These are phyloP conservation scores for Neurospora intermedia DNA, from an alignment of 495 filamentous ascomycete genomes.

Conservation along the genomic window DNA sequence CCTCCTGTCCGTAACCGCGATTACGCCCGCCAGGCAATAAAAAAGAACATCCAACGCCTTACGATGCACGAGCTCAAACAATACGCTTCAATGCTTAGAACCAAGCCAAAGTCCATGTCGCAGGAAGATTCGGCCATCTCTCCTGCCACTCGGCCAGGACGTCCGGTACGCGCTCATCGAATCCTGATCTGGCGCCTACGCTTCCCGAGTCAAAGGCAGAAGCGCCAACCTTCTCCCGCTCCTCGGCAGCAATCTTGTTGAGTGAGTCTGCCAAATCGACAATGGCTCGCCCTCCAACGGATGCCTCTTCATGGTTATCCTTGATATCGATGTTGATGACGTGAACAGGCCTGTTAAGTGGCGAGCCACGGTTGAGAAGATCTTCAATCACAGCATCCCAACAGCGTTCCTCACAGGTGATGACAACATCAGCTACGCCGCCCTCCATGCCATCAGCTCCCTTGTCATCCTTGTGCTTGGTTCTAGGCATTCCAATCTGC, in stretches of 20 bases:
- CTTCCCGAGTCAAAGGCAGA: conserved; percentile 58
- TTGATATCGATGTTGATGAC: conserved; percentile 97
- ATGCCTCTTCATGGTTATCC: conserved; percentile 95
- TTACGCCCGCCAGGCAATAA: neutral
- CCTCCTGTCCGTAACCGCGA: neutral
- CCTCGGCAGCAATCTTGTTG: conserved; percentile 70
- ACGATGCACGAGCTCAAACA: neutral
- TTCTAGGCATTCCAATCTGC: conserved; percentile 72
- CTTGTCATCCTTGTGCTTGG: conserved; percentile 51
- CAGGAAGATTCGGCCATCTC: conserved; percentile 80
- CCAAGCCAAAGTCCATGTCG: conserved; percentile 92
- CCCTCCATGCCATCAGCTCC: conserved; percentile 74
- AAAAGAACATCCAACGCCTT: neutral
- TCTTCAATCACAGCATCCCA: conserved; percentile 99
- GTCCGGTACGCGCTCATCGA: conserved; percentile 90
- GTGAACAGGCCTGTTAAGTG: conserved; percentile 84
- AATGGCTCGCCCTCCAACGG: conserved; percentile 84
- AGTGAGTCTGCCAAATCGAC: conserved; percentile 80
- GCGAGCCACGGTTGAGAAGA: conserved; percentile 68
- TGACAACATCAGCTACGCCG: conserved; percentile 86
- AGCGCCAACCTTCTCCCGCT: conserved; percentile 52
- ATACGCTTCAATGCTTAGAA: conserved; percentile 43
- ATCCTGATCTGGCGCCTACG: conserved; percentile 56
- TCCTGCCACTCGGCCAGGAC: conserved; percentile 95
- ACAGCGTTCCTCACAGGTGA: conserved; percentile 96